Evolutionary conservation across 1,139 yeast species (phyloP).

Genomic region (Zygotorulaspora mrakii): DNA sequence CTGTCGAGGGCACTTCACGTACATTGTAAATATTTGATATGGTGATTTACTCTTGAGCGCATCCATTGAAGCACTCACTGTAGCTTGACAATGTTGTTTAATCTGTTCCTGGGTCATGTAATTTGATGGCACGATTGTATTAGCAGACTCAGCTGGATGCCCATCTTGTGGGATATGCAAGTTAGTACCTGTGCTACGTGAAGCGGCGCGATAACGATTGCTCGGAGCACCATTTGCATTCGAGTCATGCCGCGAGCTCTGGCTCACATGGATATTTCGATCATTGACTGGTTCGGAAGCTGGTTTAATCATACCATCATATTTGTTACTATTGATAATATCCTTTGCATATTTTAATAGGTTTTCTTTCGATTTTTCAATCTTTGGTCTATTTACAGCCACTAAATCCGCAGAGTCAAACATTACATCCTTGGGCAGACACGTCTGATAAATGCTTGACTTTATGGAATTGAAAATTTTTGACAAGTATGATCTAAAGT

Average conservation of each 20-base stretch:
- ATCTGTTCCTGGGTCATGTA: conserved; percentile 32
- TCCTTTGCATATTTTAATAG: conserved; percentile 17
- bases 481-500: conserved; percentile 12
- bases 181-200: no score
- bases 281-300: not conserved
- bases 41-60: conserved; percentile 29
- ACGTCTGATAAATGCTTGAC: conserved; percentile 17
- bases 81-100: conserved; percentile 31
- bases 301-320: not conserved
- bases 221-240: no score
- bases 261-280: not conserved
- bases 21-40: conserved; percentile 34
- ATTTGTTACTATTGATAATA: conserved; percentile 15
- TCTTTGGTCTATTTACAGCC: conserved; percentile 17
- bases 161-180: no score
- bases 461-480: conserved; percentile 8
- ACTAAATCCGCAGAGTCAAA: conserved; percentile 18
- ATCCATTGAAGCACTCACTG: conserved; percentile 30
- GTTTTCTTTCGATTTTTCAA: conserved; percentile 20
- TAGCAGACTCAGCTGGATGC: not conserved
- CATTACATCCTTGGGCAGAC: conserved; percentile 19
- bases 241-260: no score
- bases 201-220: no score
- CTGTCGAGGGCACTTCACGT: conserved; percentile 34
- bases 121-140: conserved; percentile 10